Base-by-base conservation (phyloP, 345 rosid species). In the Angophora floribunda region DNA sequence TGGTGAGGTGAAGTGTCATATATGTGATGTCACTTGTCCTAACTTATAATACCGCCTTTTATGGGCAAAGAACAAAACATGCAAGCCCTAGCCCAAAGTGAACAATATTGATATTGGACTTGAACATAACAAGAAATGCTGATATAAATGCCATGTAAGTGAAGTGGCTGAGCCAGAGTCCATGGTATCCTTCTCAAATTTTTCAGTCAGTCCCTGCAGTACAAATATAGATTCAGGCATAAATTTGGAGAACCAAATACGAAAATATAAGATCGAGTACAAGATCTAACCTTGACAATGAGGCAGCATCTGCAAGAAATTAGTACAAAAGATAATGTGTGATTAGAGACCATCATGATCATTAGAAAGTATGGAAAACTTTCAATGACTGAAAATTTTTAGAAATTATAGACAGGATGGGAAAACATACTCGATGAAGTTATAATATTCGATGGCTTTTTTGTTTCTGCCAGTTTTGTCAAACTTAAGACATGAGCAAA, bases 381-480 rank as follows among this genome's bases (percentile, higher is more conserved):
- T 65, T 14, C 30, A 87, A 67, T 30, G 32, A 13, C 19, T 50
- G 21, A 80, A 41, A 22, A 5, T 59, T 59, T 59, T 24, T 59
- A 59, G n/a, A 59, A 59, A 59, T 59, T 59, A 24, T 4, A 59
- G 65, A 59, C 65, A 59, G 65, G 5, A 11, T 13, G n/a, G 63
- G 13, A 57, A 11, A 85, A 91, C 96, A 16, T 94, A 97, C 99
- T 97, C 99, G 49, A 97, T 96, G 94, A 97, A 97, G 91, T 96
- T 96, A 89, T 97, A 99, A 80, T 97, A 97, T 93, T 96, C 99
- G 36, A 98, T 94, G 85, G 97, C 96, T 87, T 84, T 95, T 89
- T 80, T 91, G 90, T 86, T 93, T 89, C 97, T 97, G 44, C 98
- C 98, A 5, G 91, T 93, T 91, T 95, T 96, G 87, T 97, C 96